Percentiles rank a stretch among this genome's conserved stretches.
Conservation (phyloP, 2,329 filamentous ascomycete genomes). For the Hypoxylon sp. region DNA sequence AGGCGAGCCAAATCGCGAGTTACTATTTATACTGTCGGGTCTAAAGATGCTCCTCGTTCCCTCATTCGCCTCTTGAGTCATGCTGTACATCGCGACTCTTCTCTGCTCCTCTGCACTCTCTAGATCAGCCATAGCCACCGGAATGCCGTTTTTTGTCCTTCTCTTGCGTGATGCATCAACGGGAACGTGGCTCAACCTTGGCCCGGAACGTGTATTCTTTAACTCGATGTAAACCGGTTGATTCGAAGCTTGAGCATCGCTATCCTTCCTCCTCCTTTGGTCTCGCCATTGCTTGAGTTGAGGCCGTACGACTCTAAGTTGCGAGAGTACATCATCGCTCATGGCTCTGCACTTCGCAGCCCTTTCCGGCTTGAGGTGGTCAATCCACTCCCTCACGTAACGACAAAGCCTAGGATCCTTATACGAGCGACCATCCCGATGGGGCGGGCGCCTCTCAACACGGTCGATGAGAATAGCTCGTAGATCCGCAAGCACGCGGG, state of each 20-base stretch:
- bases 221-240: constrained; percentile 44
- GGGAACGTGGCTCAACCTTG: constrained; percentile 35
- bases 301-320: constrained; percentile 43
- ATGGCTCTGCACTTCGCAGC: constrained; percentile 42
- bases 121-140: constrained; percentile 46
- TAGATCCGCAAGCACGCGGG: constrained; percentile 62
- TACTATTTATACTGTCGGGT: constrained; percentile 47
- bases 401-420: constrained; percentile 57
- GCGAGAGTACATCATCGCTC: constrained; percentile 44
- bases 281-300: constrained; percentile 44
- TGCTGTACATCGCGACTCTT: constrained; percentile 35
- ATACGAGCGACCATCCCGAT: background rate
- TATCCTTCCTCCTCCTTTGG: constrained; percentile 31
- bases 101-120: constrained; percentile 44
- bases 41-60: constrained; percentile 47
- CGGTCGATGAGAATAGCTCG: constrained; percentile 62
- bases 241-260: background rate
- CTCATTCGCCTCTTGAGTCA: constrained; percentile 8
- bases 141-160: constrained; percentile 49
- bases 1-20: constrained; percentile 27
- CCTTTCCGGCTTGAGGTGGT: constrained; percentile 50
- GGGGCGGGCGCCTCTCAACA: constrained; percentile 42
- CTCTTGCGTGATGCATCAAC: constrained; percentile 21
- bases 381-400: constrained; percentile 63
- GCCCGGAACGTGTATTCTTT: constrained; percentile 25